phyloP scores from a whole-genome alignment of 306 rosid genomes.

The Lagenaria siceraria region DNA sequence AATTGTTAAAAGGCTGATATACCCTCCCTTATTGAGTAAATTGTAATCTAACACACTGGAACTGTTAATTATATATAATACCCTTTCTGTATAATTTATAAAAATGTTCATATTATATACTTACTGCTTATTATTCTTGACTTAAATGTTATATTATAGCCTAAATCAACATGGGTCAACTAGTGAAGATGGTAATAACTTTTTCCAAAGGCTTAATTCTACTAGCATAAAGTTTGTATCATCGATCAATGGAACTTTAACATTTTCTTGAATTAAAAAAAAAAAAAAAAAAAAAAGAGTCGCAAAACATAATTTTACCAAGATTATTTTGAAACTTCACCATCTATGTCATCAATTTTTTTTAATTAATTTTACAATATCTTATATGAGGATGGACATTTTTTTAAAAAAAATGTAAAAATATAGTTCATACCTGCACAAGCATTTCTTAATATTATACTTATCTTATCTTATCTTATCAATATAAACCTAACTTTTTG shows the following conservation, averaged over 20 bases:
- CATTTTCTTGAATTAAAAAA: too few species aligned
- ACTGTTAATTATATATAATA: background rate
- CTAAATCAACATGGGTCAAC: background rate
- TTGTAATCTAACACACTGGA: background rate
- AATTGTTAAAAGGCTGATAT: background rate
- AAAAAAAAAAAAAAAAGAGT: too few species aligned
- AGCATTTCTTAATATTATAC: background rate
- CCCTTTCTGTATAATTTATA: background rate
- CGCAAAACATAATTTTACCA: too few species aligned
- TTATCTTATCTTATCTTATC: background rate
- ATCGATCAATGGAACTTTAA: too few species aligned
- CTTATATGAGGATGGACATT: background rate
- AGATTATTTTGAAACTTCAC: too few species aligned
- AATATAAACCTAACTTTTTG: too few species aligned
- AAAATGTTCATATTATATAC: background rate
- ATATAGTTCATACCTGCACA: background rate
- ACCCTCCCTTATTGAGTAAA: background rate
- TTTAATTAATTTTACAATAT: too few species aligned
- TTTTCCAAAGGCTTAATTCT: too few species aligned
- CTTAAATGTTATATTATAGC: background rate
- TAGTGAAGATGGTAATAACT: background rate
- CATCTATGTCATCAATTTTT: too few species aligned
- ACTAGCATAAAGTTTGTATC: too few species aligned
- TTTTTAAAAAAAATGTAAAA: too few species aligned
- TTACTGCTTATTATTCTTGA: background rate